phyloP scores from a whole-genome alignment of 805 yeast genomes.

The Yarrowia sp. region DNA sequence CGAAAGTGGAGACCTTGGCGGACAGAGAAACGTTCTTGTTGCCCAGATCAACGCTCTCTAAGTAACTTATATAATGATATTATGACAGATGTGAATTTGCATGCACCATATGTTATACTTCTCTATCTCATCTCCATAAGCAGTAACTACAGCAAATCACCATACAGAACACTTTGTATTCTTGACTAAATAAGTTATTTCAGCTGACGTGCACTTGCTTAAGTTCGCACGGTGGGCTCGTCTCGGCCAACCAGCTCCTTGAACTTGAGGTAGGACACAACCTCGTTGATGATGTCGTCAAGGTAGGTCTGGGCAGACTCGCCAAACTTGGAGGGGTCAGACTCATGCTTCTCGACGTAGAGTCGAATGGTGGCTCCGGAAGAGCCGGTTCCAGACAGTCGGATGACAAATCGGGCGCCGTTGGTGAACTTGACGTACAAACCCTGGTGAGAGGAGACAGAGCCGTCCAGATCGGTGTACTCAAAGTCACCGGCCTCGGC shows the following conservation, averaged over 20 bases:
- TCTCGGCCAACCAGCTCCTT: slow-evolving; percentile 77
- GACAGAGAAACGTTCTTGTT: slow-evolving; percentile 20
- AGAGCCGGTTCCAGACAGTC: slow-evolving; percentile 97
- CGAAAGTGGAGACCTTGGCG: slow-evolving; percentile 32
- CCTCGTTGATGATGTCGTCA: slow-evolving; percentile 63
- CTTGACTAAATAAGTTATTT: slow-evolving; percentile 22
- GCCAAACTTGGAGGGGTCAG: slow-evolving; percentile 59
- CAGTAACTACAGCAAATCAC: no score
- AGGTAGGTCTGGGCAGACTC: slow-evolving; percentile 72
- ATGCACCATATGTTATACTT: no score
- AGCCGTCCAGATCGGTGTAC: slow-evolving; percentile 94
- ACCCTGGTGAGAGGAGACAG: slow-evolving; percentile 88
- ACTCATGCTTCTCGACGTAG: slow-evolving; percentile 83
- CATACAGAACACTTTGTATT: no score
- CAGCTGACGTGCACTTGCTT: slow-evolving; percentile 31
- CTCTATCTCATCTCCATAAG: no score
- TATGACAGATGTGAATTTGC: background rate
- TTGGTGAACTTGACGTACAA: slow-evolving; percentile 78
- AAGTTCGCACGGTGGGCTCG: slow-evolving; percentile 90
- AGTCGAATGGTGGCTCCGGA: slow-evolving; percentile 96
- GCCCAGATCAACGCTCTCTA: slow-evolving; percentile 4
- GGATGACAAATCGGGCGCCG: slow-evolving; percentile 85
- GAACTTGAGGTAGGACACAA: slow-evolving; percentile 73
- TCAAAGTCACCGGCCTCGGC: slow-evolving; percentile 85
- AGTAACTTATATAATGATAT: slow-evolving; percentile 5